A percentile compares a stretch with the other conserved stretches of the same genome.
Evolutionary conservation across 805 yeast genomes (phyloP).

Genomic region (Candida dajiaensis): DNA sequence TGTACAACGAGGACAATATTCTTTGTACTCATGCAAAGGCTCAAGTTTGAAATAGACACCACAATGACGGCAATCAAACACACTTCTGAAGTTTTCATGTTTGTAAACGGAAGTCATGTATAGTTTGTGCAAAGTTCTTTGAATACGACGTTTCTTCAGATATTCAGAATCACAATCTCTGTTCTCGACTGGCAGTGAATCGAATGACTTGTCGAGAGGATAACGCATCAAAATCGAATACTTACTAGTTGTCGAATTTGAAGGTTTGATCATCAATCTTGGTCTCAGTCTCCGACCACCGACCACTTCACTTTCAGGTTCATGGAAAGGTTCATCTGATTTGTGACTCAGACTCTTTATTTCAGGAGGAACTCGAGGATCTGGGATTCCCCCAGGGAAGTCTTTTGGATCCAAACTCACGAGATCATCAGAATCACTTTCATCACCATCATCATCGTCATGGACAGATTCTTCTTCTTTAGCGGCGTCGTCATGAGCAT

Average conservation of each 20-base stretch:
- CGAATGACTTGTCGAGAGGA: slow-evolving; percentile 10
- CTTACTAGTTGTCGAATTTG: background rate
- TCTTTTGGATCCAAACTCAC: background rate
- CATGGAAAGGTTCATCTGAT: slow-evolving; percentile 1
- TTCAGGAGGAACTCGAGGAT: background rate
- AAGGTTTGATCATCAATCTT: slow-evolving; percentile 1
- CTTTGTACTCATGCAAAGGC: background rate
- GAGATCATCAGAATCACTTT: background rate
- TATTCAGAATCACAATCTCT: background rate
- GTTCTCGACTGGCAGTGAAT: slow-evolving; percentile 5
- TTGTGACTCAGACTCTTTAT: background rate
- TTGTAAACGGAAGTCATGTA: slow-evolving; percentile 13
- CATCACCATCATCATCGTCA: slow-evolving; percentile 1
- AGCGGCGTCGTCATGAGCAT: slow-evolving; percentile 5
- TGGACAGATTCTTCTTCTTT: slow-evolving; percentile 2
- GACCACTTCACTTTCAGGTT: slow-evolving; percentile 4
- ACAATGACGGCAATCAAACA: slow-evolving; percentile 26
- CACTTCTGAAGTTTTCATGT: slow-evolving; percentile 1
- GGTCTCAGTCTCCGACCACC: slow-evolving; percentile 15
- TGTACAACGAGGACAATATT: slow-evolving; percentile 24
- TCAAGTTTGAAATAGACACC: slow-evolving; percentile 22
- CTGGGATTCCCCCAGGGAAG: background rate
- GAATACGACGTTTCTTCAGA: slow-evolving; percentile 8
- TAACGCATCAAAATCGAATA: slow-evolving; percentile 1
- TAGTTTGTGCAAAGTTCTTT: slow-evolving; percentile 20